These are phyloP conservation scores for Ganoderma resinaceum DNA, from an alignment of 1,284 basidiomycete species.

Conservation along the genomic window DNA sequence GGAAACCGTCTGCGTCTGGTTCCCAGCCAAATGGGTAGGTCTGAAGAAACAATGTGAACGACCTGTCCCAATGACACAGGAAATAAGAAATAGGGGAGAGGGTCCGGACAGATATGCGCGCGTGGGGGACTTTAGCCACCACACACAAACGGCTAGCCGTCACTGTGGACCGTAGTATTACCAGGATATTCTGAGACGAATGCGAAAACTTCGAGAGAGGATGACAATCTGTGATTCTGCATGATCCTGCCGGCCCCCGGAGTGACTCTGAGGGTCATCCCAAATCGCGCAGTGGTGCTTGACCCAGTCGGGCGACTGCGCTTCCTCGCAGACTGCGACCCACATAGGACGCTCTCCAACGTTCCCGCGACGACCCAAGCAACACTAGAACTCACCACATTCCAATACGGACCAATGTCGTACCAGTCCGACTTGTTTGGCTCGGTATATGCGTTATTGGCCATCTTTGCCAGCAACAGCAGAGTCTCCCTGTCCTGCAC, in stretches of 20 bases:
- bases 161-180: too few species aligned
- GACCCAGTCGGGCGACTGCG: too few species aligned
- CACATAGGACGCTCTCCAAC: background rate
- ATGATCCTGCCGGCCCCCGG: too few species aligned
- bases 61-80: background rate
- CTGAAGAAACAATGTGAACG: slow-evolving; percentile 43
- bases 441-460: slow-evolving; percentile 79
- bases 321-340: background rate
- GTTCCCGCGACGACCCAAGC: too few species aligned
- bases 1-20: slow-evolving; percentile 84
- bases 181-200: too few species aligned
- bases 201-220: too few species aligned
- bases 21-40: slow-evolving; percentile 95
- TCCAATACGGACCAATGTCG: slow-evolving; percentile 72
- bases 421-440: slow-evolving; percentile 78
- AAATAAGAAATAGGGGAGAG: slow-evolving; percentile 11
- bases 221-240: too few species aligned
- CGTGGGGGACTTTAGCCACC: too few species aligned
- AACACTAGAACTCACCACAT: slow-evolving; percentile 53
- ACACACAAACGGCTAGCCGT: too few species aligned
- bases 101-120: too few species aligned
- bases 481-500: slow-evolving; percentile 83
- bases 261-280: too few species aligned
- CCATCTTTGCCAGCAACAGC: slow-evolving; percentile 90
- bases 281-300: too few species aligned